Evolutionary conservation across 129 eudicot genomes (phyloP).

Genomic region (Artemisia argyi): DNA sequence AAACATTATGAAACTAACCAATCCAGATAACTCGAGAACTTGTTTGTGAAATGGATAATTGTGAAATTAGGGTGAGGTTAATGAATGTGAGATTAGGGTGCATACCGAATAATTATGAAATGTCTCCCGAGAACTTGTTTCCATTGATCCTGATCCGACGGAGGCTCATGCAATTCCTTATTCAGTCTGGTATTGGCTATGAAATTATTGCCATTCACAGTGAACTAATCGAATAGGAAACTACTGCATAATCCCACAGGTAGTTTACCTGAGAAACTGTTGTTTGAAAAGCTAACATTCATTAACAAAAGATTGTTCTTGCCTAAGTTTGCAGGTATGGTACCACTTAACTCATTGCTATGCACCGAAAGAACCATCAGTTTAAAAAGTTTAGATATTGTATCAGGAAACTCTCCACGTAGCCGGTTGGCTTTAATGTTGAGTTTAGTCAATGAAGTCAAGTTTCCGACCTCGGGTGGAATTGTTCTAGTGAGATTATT

Average conservation of each 20-base stretch:
- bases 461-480: slow-evolving; percentile 57
- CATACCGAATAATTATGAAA: slow-evolving; percentile 60
- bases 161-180: slow-evolving; percentile 51
- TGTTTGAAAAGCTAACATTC: slow-evolving; percentile 65
- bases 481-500: slow-evolving; percentile 60
- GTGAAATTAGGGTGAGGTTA: too few relatives aligned
- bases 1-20: slow-evolving; percentile 51
- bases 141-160: slow-evolving; percentile 58
- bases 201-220: slow-evolving; percentile 51
- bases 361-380: slow-evolving; percentile 40
- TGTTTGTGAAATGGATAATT: too few relatives aligned
- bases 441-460: slow-evolving; percentile 38
- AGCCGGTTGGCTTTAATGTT: slow-evolving; percentile 52
- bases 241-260: slow-evolving; percentile 50
- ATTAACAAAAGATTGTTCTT: slow-evolving; percentile 39
- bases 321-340: slow-evolving; percentile 51
- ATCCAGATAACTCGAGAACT: too few relatives aligned
- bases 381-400: slow-evolving; percentile 40
- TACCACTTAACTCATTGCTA: slow-evolving; percentile 43
- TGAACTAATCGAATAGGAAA: slow-evolving; percentile 41
- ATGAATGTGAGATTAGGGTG: slow-evolving; percentile 47
- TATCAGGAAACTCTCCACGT: slow-evolving; percentile 59
- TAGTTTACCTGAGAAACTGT: slow-evolving; percentile 61
- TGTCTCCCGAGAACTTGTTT: slow-evolving; percentile 59
- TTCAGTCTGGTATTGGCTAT: slow-evolving; percentile 61